These are phyloP conservation scores for Pyrenophora teres DNA, from an alignment of 2,329 filamentous ascomycete genomes.

Conservation along the genomic window DNA sequence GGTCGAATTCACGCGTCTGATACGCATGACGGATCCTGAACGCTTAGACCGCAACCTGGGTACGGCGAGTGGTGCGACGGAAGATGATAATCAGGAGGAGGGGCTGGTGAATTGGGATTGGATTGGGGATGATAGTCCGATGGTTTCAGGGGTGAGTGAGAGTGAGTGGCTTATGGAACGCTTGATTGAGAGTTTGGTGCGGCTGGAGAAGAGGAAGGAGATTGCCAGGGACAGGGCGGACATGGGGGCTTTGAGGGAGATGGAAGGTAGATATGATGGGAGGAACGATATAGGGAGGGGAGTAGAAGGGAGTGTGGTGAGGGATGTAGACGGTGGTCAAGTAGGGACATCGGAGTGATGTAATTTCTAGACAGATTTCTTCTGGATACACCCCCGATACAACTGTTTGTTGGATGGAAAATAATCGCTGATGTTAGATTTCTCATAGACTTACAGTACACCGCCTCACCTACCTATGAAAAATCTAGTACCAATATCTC, in stretches of 20 bases:
- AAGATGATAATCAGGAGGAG: constrained; percentile 60
- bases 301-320: no score
- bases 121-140: constrained; percentile 70
- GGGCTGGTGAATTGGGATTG: constrained; percentile 72
- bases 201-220: constrained; percentile 37
- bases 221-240: constrained; percentile 1
- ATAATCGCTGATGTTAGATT: no score
- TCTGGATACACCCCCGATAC: no score
- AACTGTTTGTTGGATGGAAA: no score
- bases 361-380: no score
- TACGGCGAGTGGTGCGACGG: constrained; percentile 37
- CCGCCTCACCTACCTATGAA: no score
- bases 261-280: neutral
- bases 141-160: constrained; percentile 66
- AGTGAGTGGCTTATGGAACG: constrained; percentile 70
- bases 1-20: constrained; percentile 80
- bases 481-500: no score
- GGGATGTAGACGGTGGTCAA: no score
- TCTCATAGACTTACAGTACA: no score
- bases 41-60: constrained; percentile 19
- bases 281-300: no score
- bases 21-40: constrained; percentile 57
- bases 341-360: no score
- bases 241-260: constrained; percentile 2
- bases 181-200: constrained; percentile 65